A percentile compares a stretch with the other conserved stretches of the same genome.
Conservation (phyloP, 1,284 basidiomycete species). For the Cystobasidiaceae sp. region DNA sequence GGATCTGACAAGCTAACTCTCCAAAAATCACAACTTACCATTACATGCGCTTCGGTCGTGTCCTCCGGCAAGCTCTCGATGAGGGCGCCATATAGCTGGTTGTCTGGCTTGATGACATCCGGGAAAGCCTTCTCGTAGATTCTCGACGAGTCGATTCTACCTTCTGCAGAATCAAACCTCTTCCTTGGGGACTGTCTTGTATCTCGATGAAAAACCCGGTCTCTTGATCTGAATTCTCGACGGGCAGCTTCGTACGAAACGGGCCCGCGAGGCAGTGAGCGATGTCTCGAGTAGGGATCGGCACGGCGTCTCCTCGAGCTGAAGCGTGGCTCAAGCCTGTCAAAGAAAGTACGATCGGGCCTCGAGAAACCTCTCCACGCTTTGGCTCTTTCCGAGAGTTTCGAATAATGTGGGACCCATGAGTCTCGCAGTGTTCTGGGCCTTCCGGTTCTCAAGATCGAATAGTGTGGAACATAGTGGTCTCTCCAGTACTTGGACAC, state of each 20-base stretch:
- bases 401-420: background rate
- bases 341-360: background rate
- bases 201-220: too few relatives aligned
- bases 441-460: conserved; percentile 9
- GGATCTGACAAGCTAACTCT: background rate
- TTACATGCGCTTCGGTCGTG: background rate
- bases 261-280: too few relatives aligned
- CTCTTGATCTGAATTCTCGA: too few relatives aligned
- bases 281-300: too few relatives aligned
- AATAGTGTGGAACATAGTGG: conserved; percentile 14
- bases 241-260: too few relatives aligned
- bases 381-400: background rate
- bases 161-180: too few relatives aligned
- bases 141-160: too few relatives aligned
- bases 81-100: background rate
- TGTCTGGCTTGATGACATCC: too few relatives aligned
- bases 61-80: background rate
- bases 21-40: background rate
- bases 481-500: conserved; percentile 5
- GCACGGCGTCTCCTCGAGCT: background rate
- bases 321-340: background rate
- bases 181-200: too few relatives aligned
- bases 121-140: too few relatives aligned
- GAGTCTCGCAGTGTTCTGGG: background rate
- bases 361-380: conserved; percentile 4